These are phyloP conservation scores for Eucalyptus dawsonii DNA, from an alignment of 345 rosid genomes.

Conservation along the genomic window DNA sequence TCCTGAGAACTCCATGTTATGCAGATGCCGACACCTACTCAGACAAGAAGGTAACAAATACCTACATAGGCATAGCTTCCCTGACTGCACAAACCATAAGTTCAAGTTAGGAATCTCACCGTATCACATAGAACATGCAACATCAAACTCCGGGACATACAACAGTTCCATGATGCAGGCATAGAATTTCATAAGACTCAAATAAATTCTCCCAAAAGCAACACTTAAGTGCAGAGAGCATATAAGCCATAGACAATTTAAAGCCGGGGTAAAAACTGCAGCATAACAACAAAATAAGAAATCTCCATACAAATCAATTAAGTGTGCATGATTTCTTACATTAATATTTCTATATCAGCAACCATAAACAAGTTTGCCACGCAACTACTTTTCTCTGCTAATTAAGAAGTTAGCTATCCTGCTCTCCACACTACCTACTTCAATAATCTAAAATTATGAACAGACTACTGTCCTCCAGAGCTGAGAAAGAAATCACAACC, in stretches of 20 bases:
- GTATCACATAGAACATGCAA: neutral
- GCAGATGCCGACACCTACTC: constrained; percentile 26
- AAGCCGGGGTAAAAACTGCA: neutral
- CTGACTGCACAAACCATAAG: constrained; percentile 45
- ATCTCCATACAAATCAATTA: neutral
- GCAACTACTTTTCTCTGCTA: neutral
- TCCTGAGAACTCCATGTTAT: constrained; percentile 35
- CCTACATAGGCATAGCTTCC: constrained; percentile 82
- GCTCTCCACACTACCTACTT: neutral
- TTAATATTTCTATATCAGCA: neutral
- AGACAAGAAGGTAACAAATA: constrained; percentile 58
- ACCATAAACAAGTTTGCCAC: neutral
- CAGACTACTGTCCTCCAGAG: neutral
- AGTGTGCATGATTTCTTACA: neutral
- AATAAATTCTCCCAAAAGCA: neutral
- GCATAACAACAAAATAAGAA: neutral
- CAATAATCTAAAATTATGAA: neutral
- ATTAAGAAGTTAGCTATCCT: neutral
- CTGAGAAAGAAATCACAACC: neutral
- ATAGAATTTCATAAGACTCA: neutral
- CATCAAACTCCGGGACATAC: neutral
- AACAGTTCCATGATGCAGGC: neutral
- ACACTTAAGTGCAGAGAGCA: neutral
- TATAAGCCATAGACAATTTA: neutral
- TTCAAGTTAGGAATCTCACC: neutral